Conservation (phyloP, 192 early-diverging fungal species). For the Linnemannia hyalina region DNA sequence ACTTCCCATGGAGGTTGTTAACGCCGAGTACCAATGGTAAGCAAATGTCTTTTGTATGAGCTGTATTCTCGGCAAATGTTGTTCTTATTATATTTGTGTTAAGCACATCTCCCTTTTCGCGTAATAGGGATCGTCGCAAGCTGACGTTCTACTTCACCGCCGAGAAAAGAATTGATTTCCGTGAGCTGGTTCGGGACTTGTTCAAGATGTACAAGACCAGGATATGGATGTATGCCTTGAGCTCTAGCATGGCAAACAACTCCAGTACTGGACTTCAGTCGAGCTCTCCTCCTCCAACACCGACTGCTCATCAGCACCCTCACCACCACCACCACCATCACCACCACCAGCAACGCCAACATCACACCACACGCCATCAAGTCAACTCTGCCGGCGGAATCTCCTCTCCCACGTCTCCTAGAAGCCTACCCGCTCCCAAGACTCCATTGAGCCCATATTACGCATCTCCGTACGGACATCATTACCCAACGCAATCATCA, state of each 20-base stretch:
- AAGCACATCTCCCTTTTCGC: background rate
- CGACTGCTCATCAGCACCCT: background rate
- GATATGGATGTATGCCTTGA: conserved; percentile 90
- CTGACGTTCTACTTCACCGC: conserved; percentile 97
- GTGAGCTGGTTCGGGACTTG: conserved; percentile 93
- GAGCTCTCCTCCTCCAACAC: conserved; percentile 22
- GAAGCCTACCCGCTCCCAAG: background rate
- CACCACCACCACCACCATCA: background rate
- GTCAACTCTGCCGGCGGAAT: background rate
- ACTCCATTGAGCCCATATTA: conserved; percentile 10
- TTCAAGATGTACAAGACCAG: conserved; percentile 98
- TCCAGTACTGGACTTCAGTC: background rate
- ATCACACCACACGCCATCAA: background rate
- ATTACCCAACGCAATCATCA: conserved; percentile 10
- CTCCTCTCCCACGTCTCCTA: background rate
- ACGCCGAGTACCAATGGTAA: conserved; percentile 98
- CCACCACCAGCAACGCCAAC: conserved; percentile 13
- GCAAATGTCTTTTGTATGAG: background rate
- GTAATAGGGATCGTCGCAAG: conserved; percentile 89
- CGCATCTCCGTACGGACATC: conserved; percentile 11
- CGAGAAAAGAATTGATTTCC: conserved; percentile 94
- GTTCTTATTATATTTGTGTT: background rate
- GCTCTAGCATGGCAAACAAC: conserved; percentile 21
- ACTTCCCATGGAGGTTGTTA: conserved; percentile 95
- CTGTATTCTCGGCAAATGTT: background rate